These are phyloP conservation scores for Chaetomiaceae sp. DNA, from an alignment of 2,329 filamentous ascomycete genomes.

Conservation along the genomic window DNA sequence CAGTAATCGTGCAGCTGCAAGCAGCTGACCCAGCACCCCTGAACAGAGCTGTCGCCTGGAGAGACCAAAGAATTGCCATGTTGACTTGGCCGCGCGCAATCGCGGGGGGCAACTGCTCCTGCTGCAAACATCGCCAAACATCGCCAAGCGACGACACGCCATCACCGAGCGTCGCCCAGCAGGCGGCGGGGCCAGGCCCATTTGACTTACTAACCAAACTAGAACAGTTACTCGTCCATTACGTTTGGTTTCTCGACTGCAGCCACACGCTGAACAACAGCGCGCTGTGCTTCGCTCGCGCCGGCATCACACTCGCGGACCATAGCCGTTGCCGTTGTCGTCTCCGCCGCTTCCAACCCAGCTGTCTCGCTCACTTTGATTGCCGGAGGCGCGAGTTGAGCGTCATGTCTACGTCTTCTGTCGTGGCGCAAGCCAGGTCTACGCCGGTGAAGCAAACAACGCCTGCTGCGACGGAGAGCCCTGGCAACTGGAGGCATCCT, in stretches of 20 bases:
- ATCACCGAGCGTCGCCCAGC: neutral
- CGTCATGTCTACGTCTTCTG: constrained; percentile 29
- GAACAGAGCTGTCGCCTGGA: neutral
- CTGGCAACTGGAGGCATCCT: constrained; percentile 88
- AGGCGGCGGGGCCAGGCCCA: constrained; percentile 29
- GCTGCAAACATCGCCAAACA: neutral
- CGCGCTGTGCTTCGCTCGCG: too few species aligned
- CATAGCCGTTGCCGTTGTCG: too few species aligned
- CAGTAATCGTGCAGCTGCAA: neutral
- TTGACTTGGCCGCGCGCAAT: constrained; percentile 21
- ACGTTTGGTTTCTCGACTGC: neutral
- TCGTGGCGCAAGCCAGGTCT: constrained; percentile 14
- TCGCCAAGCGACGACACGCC: constrained; percentile 1
- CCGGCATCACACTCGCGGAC: too few species aligned
- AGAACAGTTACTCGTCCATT: constrained; percentile 11
- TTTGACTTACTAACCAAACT: constrained; percentile 23
- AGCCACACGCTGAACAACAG: too few species aligned
- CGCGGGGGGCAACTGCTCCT: constrained; percentile 1
- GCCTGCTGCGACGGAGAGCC: constrained; percentile 46
- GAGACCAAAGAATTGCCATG: too few species aligned
- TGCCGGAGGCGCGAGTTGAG: too few species aligned
- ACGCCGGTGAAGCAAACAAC: constrained; percentile 26
- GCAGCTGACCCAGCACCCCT: neutral
- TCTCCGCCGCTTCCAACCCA: too few species aligned
- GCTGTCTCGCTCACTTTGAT: too few species aligned